phyloP scores from a whole-genome alignment of 2,329 filamentous ascomycete genomes.

The Fusarium continuum region DNA sequence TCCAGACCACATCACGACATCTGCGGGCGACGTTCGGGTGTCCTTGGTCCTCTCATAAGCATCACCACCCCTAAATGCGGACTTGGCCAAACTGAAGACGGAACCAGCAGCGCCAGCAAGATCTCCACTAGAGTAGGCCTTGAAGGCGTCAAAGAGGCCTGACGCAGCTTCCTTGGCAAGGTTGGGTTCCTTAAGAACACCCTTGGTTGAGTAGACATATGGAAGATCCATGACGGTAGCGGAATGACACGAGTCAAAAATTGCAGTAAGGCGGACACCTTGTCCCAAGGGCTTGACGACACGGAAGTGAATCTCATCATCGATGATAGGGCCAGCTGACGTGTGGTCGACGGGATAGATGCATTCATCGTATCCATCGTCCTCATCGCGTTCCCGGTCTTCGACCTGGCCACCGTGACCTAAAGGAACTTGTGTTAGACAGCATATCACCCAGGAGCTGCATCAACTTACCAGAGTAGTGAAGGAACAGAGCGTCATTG shows the following conservation, averaged over 20 bases:
- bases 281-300: slow-evolving; percentile 80
- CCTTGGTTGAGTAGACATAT: slow-evolving; percentile 83
- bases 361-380: slow-evolving; percentile 80
- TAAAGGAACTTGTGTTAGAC: slow-evolving; percentile 43
- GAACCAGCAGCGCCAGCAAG: slow-evolving; percentile 81
- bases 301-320: slow-evolving; percentile 80
- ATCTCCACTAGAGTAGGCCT: slow-evolving; percentile 84
- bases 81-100: slow-evolving; percentile 87
- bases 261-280: slow-evolving; percentile 85
- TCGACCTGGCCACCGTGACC: slow-evolving; percentile 80
- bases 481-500: slow-evolving; percentile 81
- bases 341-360: slow-evolving; percentile 82
- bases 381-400: slow-evolving; percentile 78
- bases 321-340: slow-evolving; percentile 75
- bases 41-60: slow-evolving; percentile 81
- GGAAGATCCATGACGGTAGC: slow-evolving; percentile 80
- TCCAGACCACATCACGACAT: slow-evolving; percentile 98
- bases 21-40: slow-evolving; percentile 92
- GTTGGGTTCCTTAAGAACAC: slow-evolving; percentile 82
- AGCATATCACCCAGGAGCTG: neutral
- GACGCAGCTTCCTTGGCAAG: slow-evolving; percentile 81
- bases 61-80: slow-evolving; percentile 81
- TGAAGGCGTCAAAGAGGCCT: slow-evolving; percentile 76
- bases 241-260: slow-evolving; percentile 85
- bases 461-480: slow-evolving; percentile 69